These are phyloP conservation scores for Aspergillus sp. DNA, from an alignment of 2,329 filamentous ascomycete species.

Conservation along the genomic window DNA sequence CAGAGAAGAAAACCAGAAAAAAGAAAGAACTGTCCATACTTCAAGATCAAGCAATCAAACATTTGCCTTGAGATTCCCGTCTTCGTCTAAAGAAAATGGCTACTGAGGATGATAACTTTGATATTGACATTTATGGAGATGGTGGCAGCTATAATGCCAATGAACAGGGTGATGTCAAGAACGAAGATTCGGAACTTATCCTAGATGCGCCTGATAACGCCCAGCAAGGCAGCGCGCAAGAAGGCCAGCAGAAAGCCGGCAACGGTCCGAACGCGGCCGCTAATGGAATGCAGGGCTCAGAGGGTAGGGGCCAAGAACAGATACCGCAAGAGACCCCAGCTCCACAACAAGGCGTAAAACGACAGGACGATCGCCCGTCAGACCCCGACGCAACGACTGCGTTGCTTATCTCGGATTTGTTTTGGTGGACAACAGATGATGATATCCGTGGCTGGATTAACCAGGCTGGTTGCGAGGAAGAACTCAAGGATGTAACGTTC, in stretches of 20 bases:
- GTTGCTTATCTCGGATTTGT: constrained; percentile 77
- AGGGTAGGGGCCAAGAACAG: constrained; percentile 13
- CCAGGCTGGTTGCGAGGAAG: constrained; percentile 69
- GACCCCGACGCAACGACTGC: constrained; percentile 59
- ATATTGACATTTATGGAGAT: constrained; percentile 63
- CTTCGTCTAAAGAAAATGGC: constrained; percentile 35
- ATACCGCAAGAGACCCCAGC: constrained; percentile 16
- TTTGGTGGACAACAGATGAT: constrained; percentile 97
- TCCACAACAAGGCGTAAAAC: constrained; percentile 52
- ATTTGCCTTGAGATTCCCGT: constrained; percentile 22
- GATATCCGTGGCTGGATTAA: constrained; percentile 82
- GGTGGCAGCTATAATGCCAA: constrained; percentile 41
- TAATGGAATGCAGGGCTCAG: constrained; percentile 18
- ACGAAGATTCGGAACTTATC: constrained; percentile 33
- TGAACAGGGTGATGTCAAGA: constrained; percentile 41
- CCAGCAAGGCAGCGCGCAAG: constrained; percentile 13
- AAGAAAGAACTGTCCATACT: constrained; percentile 31
- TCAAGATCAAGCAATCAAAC: constrained; percentile 29
- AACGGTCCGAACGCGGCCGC: constrained; percentile 17
- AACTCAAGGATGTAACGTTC: constrained; percentile 88
- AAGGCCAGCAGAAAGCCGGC: constrained; percentile 11
- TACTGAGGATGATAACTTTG: constrained; percentile 60
- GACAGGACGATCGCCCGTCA: constrained; percentile 52
- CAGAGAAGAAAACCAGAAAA: constrained; percentile 8
- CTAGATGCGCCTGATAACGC: constrained; percentile 30